Conservation (phyloP, 768 basidiomycete species). For the Mycena indigotica region DNA sequence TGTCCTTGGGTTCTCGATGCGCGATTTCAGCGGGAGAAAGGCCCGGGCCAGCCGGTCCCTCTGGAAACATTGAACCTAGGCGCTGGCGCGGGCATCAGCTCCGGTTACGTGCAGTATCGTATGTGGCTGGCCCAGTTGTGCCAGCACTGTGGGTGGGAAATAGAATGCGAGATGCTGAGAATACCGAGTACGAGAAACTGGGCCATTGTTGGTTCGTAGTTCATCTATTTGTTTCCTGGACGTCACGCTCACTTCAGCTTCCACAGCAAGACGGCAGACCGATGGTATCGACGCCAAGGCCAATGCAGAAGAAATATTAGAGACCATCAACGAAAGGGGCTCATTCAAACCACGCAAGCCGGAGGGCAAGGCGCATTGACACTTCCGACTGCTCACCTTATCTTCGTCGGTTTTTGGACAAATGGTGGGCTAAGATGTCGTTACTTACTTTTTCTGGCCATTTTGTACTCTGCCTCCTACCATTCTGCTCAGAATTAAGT, state of each 20-base stretch:
- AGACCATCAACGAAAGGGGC: slow-evolving; percentile 59
- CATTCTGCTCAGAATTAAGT: too few species aligned
- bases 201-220: slow-evolving; percentile 82
- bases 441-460: too few species aligned
- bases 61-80: slow-evolving; percentile 58
- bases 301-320: slow-evolving; percentile 57
- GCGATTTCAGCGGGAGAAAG: slow-evolving; percentile 56
- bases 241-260: slow-evolving; percentile 1
- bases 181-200: slow-evolving; percentile 95
- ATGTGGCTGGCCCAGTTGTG: slow-evolving; percentile 83
- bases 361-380: slow-evolving; percentile 63
- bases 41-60: slow-evolving; percentile 24
- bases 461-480: too few species aligned
- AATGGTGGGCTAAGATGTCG: too few species aligned
- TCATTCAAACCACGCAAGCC: slow-evolving; percentile 72
- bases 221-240: background rate
- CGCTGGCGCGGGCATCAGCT: slow-evolving; percentile 58
- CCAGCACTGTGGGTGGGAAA: slow-evolving; percentile 77
- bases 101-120: slow-evolving; percentile 80
- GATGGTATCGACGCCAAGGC: slow-evolving; percentile 33
- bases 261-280: slow-evolving; percentile 32
- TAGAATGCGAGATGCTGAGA: slow-evolving; percentile 83
- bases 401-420: too few species aligned
- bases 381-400: too few species aligned
- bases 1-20: slow-evolving; percentile 84